Base-by-base conservation (phyloP, 2,329 filamentous ascomycete genomes). In the Cucurbitaria berberidis region DNA sequence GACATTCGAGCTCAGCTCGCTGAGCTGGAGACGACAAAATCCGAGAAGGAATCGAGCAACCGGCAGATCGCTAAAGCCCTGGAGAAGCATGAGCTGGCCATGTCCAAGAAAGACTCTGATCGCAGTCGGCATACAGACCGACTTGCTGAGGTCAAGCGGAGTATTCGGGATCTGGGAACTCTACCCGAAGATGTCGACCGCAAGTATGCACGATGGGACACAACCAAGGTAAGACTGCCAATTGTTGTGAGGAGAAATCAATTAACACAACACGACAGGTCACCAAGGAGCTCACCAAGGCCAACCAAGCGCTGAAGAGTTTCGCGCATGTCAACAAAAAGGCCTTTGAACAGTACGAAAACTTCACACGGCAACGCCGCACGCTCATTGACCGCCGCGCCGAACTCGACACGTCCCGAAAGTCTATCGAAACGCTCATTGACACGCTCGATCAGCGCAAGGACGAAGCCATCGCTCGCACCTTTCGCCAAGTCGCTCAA, bases 311-410 rank as follows among this genome's bases (percentile, higher is more conserved):
- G 0, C 82, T 98, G 48, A 98, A 98, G 79, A 96, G 97, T 74
- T 98, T 95, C 78, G 91, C 92, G 49, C 91, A 97, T 68, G 93
- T 99, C 78, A 99, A 99, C 84, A 99, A 98, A 80, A 98, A 99
- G 78, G 95, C 95, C 0, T 96, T 98, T 72, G 96, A 99, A 77
- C 95, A 99, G 75, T 99, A 98, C 80, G 96, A 93, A 78, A 96
- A 88, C 78, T 99, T 98, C 74, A 97, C 93, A 7, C 89, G 88
- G 45, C 91, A 97, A 76, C 89, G 96, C 51, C 93, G 96, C 57
- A 89, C 89, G 19, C 82, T 99, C 16, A 89, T 90, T 44, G 89
- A 90, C 69, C 89, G 95, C 63, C 86, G 93, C 44, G 85, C 88
- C 65, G 95, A 98, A 73, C 86, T 99, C 10, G 91, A 96, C 66